Conservation (phyloP, 805 yeast species). For the Teunomyces stri region DNA sequence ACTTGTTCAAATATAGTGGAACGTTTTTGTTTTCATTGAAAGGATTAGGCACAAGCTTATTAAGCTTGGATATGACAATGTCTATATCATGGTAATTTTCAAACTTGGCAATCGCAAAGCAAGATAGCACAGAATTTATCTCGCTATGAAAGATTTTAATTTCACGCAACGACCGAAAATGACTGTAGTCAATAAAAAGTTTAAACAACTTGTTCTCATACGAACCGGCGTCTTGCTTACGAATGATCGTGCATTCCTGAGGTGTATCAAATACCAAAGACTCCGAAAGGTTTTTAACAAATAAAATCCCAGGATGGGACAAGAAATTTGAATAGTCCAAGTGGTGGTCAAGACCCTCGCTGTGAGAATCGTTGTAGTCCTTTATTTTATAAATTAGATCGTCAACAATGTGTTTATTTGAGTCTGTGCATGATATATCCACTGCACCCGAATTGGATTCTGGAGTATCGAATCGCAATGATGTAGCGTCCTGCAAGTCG, state of each 20-base stretch:
- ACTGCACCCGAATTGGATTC: not conserved
- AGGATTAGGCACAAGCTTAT: conserved; percentile 17
- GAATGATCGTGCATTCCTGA: conserved; percentile 1
- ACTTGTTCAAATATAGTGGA: conserved; percentile 56
- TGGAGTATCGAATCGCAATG: not conserved
- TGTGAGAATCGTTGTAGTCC: conserved; percentile 6
- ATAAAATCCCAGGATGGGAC: conserved; percentile 59
- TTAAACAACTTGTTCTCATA: conserved; percentile 27
- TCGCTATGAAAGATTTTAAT: conserved; percentile 20
- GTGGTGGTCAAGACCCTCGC: conserved; percentile 3
- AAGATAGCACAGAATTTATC: not conserved
- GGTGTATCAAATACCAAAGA: conserved; percentile 21
- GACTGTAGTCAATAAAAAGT: conserved; percentile 18
- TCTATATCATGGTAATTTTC: conserved; percentile 35
- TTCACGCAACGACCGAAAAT: conserved; percentile 18
- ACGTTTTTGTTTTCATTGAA: conserved; percentile 28
- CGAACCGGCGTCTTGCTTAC: conserved; percentile 5
- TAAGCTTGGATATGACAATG: conserved; percentile 17
- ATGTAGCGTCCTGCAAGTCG: not conserved
- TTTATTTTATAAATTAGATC: conserved; percentile 11
- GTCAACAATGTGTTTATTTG: conserved; percentile 4
- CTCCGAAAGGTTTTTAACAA: conserved; percentile 49
- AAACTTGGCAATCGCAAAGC: conserved; percentile 32
- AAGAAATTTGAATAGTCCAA: conserved; percentile 31
- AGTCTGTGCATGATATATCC: conserved; percentile 3